Base-by-base conservation (phyloP, 805 yeast genomes). In the Kazachstania psychrophila region DNA sequence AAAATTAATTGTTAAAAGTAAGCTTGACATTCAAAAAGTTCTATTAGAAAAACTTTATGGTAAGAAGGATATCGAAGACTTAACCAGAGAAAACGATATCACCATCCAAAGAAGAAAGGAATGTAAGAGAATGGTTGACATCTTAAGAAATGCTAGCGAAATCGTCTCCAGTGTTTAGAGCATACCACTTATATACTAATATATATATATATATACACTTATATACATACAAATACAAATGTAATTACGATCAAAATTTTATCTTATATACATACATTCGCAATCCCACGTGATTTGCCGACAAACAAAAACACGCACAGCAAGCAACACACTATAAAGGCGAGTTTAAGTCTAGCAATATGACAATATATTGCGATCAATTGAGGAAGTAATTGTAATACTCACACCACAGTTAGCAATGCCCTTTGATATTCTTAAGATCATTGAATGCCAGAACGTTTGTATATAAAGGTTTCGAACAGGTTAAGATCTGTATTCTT, bases 71-170 rank as follows among this genome's bases (percentile, higher is more conserved):
- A 68, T 86, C 54, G 80, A 70, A 34, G 82, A 77, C 32, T 68
- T 92, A 56, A 86, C 89, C 27, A 84, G 81, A 62, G 98, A 92
- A 63, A 87, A 88, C 54, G 97, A 89, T 37, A 60, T 75, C 37
- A 92, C 96, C 0, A 87, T 86, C 42, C 94, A 87, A 61, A 80
- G 95, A 70, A 80, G 98, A 64, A 81, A 79, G 56, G 97, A 92
- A 63, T 88, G 96, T 61, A 66, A 78, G 58, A 84, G 83, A 70
- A 92, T 92, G 97, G 95, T 92, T 39, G 92, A 83, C 49, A 89
- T 89, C 35, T 72, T 92, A 62, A 75, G 69, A 53, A 79, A 86
- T 61, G 98, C 97, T 19, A 77, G 85, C 49, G 94, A 82, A 58
- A 88, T 92, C 60, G 96, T 92, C 22, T 60, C 66, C 1, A 58